Conservation (phyloP, 2,329 filamentous ascomycete species). For the Aureobasidium mangrovei region DNA sequence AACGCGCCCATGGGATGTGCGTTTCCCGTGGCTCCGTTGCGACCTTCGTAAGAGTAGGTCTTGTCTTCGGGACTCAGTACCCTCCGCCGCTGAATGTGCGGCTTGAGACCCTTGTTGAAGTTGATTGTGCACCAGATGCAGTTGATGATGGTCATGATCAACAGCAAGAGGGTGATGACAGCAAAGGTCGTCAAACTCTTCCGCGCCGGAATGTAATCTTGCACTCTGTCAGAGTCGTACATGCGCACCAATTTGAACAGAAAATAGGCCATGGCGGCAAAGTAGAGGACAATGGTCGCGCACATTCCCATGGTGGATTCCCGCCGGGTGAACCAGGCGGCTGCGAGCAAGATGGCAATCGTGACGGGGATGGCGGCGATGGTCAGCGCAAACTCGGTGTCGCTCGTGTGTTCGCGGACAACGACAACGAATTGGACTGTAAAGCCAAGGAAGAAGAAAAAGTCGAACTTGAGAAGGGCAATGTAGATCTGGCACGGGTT, state of each 20-base stretch:
- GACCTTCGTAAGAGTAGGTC: conserved; percentile 22
- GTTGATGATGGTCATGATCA: conserved; percentile 80
- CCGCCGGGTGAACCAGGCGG: conserved; percentile 73
- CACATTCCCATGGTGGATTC: conserved; percentile 76
- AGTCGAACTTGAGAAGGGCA: conserved; percentile 94
- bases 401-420: conserved; percentile 61
- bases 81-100: conserved; percentile 61
- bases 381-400: conserved; percentile 76
- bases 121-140: conserved; percentile 82
- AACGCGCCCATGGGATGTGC: conserved; percentile 25
- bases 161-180: conserved; percentile 80
- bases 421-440: conserved; percentile 97
- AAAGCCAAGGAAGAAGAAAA: conserved; percentile 99
- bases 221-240: conserved; percentile 54
- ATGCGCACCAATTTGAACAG: conserved; percentile 97
- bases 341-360: conserved; percentile 75
- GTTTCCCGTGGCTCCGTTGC: conserved; percentile 6
- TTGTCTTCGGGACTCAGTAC: conserved; percentile 42
- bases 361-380: conserved; percentile 86
- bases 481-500: conserved; percentile 73
- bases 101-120: conserved; percentile 83
- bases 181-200: conserved; percentile 89
- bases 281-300: conserved; percentile 69
- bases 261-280: conserved; percentile 87
- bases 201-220: conserved; percentile 66